Percentiles rank a stretch among this genome's conserved stretches.
These are phyloP conservation scores for Penicillium taxi DNA, from an alignment of 495 filamentous ascomycete species.

Conservation along the genomic window DNA sequence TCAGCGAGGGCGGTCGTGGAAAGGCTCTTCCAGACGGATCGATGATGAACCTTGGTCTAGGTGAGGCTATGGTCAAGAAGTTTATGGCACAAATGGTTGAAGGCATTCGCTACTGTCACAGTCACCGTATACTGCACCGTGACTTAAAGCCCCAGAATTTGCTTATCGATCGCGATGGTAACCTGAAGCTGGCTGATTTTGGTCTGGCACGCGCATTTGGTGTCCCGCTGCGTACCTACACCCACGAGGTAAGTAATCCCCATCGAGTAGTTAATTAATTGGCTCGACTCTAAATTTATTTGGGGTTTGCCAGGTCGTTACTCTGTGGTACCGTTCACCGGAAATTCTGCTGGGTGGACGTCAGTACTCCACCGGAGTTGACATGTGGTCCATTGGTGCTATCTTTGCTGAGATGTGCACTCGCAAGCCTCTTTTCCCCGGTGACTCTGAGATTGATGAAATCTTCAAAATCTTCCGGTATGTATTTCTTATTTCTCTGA, in stretches of 20 bases:
- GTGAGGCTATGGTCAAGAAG: constrained; percentile 87
- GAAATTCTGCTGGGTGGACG: constrained; percentile 95
- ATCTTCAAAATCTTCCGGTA: constrained; percentile 99
- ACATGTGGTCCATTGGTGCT: constrained; percentile 98
- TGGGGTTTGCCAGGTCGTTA: constrained; percentile 61
- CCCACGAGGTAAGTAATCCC: constrained; percentile 63
- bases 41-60: constrained; percentile 67
- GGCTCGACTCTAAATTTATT: neutral
- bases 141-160: constrained; percentile 98
- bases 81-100: constrained; percentile 93
- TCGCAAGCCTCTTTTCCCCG: constrained; percentile 92
- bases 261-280: neutral
- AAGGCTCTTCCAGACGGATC: constrained; percentile 80
- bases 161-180: constrained; percentile 88
- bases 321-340: constrained; percentile 95
- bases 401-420: constrained; percentile 99
- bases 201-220: constrained; percentile 90
- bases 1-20: constrained; percentile 81
- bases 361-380: constrained; percentile 96
- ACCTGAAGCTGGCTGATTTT: constrained; percentile 96
- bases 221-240: constrained; percentile 92
- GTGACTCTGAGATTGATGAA: constrained; percentile 98
- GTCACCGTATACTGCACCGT: constrained; percentile 87
- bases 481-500: constrained; percentile 11
- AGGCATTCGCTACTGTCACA: constrained; percentile 91